These are phyloP conservation scores for Colletotrichum sp. DNA, from an alignment of 2,329 filamentous ascomycete genomes.

Conservation along the genomic window DNA sequence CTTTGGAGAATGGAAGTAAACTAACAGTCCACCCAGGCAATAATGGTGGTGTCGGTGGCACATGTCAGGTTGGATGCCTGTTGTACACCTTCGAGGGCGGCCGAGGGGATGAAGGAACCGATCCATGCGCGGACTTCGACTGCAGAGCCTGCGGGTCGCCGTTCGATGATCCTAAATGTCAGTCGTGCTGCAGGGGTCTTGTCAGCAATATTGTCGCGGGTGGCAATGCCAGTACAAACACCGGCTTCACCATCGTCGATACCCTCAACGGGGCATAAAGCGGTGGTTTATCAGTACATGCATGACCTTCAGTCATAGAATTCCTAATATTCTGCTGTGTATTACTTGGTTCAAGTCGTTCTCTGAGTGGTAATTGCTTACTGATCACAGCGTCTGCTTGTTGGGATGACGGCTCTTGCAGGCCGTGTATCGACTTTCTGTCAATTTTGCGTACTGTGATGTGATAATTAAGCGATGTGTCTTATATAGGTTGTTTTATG, in stretches of 20 bases:
- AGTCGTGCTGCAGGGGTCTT: background rate
- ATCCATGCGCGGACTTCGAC: background rate
- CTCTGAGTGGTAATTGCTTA: too few relatives aligned
- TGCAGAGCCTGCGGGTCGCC: background rate
- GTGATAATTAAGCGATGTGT: too few relatives aligned
- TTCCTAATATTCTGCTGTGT: too few relatives aligned
- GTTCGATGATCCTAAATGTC: background rate
- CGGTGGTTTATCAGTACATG: too few relatives aligned
- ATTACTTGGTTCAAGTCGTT: too few relatives aligned
- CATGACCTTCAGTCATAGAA: too few relatives aligned
- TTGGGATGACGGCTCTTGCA: too few relatives aligned
- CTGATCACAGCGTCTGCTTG: too few relatives aligned
- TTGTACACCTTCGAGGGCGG: background rate
- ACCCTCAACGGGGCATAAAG: too few relatives aligned
- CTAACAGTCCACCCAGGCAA: background rate
- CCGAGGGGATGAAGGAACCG: background rate
- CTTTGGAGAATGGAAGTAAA: background rate
- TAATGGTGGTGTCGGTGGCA: background rate
- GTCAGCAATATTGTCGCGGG: background rate
- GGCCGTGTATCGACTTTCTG: too few relatives aligned
- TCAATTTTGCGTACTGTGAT: too few relatives aligned
- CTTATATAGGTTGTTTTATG: accelerated
- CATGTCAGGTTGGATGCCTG: background rate
- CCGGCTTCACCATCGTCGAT: background rate
- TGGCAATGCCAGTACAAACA: background rate